A percentile compares a stretch with the other conserved stretches of the same genome.
Evolutionary conservation across 805 yeast genomes (phyloP).

Genomic region (Priceomyces medius): DNA sequence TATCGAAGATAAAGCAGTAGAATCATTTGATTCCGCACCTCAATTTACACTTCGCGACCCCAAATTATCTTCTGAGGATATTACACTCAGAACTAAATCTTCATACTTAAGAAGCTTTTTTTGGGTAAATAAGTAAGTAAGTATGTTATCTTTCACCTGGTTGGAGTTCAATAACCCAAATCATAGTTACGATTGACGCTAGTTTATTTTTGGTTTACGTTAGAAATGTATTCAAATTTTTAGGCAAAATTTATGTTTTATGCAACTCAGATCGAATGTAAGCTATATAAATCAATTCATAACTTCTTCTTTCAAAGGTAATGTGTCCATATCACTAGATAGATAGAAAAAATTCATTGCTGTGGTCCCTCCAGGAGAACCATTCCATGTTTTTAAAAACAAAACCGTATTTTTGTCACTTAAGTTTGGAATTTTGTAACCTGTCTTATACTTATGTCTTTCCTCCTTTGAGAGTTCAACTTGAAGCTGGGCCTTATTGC

Average conservation of each 20-base stretch:
- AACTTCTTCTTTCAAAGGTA: constrained; percentile 22
- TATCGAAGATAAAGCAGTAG: constrained; percentile 1
- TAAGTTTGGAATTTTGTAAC: constrained; percentile 72
- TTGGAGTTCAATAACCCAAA: too few relatives aligned
- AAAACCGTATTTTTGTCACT: constrained; percentile 58
- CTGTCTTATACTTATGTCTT: constrained; percentile 59
- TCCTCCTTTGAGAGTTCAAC: constrained; percentile 66
- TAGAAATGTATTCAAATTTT: too few relatives aligned
- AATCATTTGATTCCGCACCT: too few relatives aligned
- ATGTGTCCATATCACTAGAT: constrained; percentile 24
- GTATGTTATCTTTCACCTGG: too few relatives aligned
- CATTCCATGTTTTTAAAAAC: constrained; percentile 72
- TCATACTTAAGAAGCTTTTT: neutral
- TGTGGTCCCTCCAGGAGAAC: constrained; percentile 74
- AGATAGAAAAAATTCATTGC: constrained; percentile 51
- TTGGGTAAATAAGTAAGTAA: neutral
- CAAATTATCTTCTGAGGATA: too few relatives aligned
- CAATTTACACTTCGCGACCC: too few relatives aligned
- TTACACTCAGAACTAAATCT: constrained; percentile 2
- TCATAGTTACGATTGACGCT: too few relatives aligned
- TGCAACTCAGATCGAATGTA: neutral
- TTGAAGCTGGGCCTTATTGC: constrained; percentile 64
- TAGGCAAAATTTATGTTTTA: neutral
- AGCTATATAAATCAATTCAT: constrained; percentile 12
- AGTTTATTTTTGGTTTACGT: too few relatives aligned